Conservation (phyloP, 2,329 filamentous ascomycete species). For the Leptographium lundbergii region DNA sequence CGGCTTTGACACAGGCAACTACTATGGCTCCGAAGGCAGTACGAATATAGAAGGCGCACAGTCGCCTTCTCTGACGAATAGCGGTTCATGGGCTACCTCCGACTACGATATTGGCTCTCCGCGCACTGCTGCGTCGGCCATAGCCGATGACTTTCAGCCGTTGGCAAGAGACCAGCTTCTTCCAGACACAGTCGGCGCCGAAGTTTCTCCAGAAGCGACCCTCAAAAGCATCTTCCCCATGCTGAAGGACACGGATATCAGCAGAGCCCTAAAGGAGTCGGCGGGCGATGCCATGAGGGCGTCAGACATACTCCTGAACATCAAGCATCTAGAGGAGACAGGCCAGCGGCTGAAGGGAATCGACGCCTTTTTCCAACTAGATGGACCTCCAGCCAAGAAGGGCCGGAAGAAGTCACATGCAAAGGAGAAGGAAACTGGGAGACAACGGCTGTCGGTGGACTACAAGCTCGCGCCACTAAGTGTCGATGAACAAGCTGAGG, state of each 20-base stretch:
- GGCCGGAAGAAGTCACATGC: not conserved
- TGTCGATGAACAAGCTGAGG: constrained; percentile 15
- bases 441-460: constrained; percentile 22
- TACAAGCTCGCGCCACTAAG: constrained; percentile 27
- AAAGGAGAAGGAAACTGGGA: constrained; percentile 18
- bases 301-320: constrained; percentile 69
- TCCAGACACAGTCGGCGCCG: constrained; percentile 35
- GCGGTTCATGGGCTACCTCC: not conserved
- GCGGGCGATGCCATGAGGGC: constrained; percentile 54
- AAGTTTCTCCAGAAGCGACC: constrained; percentile 25
- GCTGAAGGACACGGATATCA: constrained; percentile 52
- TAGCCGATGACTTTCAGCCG: not conserved
- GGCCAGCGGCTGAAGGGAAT: constrained; percentile 56
- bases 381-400: constrained; percentile 13
- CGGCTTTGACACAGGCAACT: constrained; percentile 68
- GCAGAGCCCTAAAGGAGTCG: constrained; percentile 53
- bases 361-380: constrained; percentile 62
- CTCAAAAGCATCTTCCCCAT: constrained; percentile 61
- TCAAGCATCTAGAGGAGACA: constrained; percentile 61
- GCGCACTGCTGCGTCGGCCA: not conserved
- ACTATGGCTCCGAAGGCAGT: constrained; percentile 15
- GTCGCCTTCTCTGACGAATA: not conserved
- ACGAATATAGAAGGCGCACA: not conserved
- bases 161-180: not conserved
- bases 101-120: not conserved